Base-by-base conservation (phyloP, 2,329 filamentous ascomycete species). In the Claviceps sp. region DNA sequence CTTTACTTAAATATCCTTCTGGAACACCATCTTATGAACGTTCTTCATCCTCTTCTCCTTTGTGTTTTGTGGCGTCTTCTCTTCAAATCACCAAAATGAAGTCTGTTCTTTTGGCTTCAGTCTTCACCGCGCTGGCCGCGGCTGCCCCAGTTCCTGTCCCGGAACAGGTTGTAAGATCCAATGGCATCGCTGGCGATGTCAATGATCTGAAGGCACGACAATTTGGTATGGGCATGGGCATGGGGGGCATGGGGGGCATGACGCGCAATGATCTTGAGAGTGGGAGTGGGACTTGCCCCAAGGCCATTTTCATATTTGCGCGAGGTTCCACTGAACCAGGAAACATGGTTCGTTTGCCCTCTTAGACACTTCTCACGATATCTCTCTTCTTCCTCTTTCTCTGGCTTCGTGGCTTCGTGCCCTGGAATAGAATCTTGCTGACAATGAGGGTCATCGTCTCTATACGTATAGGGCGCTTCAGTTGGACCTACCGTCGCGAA, bases 261-360 rank as follows among this genome's bases (percentile, higher is more conserved):
- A 61, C 57, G 6, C 56, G 58, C 37, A 60, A 61, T 38, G 65
- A 67, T 37, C 60, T 68, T 17, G 56, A 61, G 43, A 47, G 52
- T 5, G 65, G 65, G 34, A 16, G 3, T 4, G 60, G 52, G 46
- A 55, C 58, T 40, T 71, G 69, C 57, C 68, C 68, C 2, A 55
- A 52, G 5, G 65, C 63, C 47, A 70, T 71, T 57, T 64, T 69
- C 58, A 64, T 71, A 60, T 70, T 59, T 53, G 68, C 68, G 45
- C 65, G 68, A n/a, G 68, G 61, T 45, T 68, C 68, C 4, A 66
- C 63, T 11, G 68, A 71, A 56, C 7, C 52, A 5, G 68, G 68
- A 37, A 71, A 71, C 58, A 63, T 71, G 62, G 68, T 66, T 24
- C n/a, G n/a, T 64, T 63, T 13, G 41, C 45, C 22, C 60, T 16